phyloP scores from a whole-genome alignment of 371 early-diverging fungal genomes.

The Homolaphlyctis polyrhiza region DNA sequence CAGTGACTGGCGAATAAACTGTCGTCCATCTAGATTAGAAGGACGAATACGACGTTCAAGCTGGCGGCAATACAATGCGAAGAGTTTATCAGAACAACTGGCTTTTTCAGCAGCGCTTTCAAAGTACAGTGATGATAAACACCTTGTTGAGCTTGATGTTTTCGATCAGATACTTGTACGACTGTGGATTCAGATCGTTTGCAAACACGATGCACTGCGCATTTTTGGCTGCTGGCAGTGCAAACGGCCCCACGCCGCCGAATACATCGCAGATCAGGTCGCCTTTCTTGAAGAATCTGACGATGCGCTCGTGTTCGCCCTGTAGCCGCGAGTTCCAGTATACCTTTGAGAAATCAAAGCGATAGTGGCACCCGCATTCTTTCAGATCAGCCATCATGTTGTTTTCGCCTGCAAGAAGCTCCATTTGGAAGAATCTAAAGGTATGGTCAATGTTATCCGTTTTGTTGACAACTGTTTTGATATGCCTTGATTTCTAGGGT shows the following conservation, averaged over 20 bases:
- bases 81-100: not conserved
- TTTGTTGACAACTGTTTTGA: conserved; percentile 95
- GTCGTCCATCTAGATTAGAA: conserved; percentile 89
- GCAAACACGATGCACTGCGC: conserved; percentile 84
- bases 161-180: conserved; percentile 71
- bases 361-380: conserved; percentile 88
- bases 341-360: conserved; percentile 94
- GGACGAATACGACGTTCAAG: conserved; percentile 57
- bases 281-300: conserved; percentile 64
- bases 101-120: not conserved
- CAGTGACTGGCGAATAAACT: conserved; percentile 75
- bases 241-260: conserved; percentile 98
- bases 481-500: conserved; percentile 79
- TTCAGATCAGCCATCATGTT: conserved; percentile 83
- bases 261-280: conserved; percentile 89
- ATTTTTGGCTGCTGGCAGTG: conserved; percentile 87
- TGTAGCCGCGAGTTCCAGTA: conserved; percentile 99
- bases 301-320: conserved; percentile 90
- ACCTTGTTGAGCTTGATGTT: conserved; percentile 86
- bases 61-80: not conserved
- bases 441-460: conserved; percentile 89
- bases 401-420: conserved; percentile 85
- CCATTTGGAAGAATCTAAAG: conserved; percentile 95
- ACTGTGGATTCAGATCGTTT: conserved; percentile 96
- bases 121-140: not conserved